Evolutionary conservation across 805 yeast genomes (phyloP).

Genomic region (Danielia oregonensis): DNA sequence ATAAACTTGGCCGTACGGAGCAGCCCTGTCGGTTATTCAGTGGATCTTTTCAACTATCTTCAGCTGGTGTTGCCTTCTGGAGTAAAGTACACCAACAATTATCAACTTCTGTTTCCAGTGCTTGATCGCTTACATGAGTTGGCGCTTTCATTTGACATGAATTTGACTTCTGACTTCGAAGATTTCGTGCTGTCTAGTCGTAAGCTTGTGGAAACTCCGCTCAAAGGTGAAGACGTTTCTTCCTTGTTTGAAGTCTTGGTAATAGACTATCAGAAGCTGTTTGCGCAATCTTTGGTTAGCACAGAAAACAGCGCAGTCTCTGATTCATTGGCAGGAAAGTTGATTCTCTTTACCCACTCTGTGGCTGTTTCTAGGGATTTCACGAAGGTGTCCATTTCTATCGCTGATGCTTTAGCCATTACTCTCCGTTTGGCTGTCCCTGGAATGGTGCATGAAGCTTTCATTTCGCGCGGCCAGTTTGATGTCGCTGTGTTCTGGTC

Average conservation of each 20-base stretch:
- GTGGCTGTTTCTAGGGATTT: slow-evolving; percentile 5
- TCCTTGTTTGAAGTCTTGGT: slow-evolving; percentile 40
- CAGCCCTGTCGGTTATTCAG: slow-evolving; percentile 18
- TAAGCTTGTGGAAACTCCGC: slow-evolving; percentile 34
- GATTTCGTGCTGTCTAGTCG: slow-evolving; percentile 35
- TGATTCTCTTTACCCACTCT: slow-evolving; percentile 14
- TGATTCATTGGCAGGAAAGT: slow-evolving; percentile 28
- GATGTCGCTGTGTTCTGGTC: slow-evolving; percentile 35
- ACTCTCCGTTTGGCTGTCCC: slow-evolving; percentile 33
- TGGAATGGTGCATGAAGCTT: slow-evolving; percentile 25
- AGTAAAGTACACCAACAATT: slow-evolving; percentile 16
- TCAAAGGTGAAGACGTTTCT: slow-evolving; percentile 19
- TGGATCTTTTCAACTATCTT: slow-evolving; percentile 21
- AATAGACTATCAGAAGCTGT: slow-evolving; percentile 38
- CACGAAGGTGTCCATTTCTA: slow-evolving; percentile 5
- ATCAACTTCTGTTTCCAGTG: slow-evolving; percentile 17
- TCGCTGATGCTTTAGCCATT: slow-evolving; percentile 17
- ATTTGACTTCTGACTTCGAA: slow-evolving; percentile 40
- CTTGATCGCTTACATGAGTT: slow-evolving; percentile 33
- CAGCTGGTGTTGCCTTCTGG: slow-evolving; percentile 11
- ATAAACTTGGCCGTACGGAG: slow-evolving; percentile 32
- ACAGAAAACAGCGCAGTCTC: slow-evolving; percentile 23
- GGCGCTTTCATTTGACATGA: slow-evolving; percentile 64
- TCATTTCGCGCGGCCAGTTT: slow-evolving; percentile 18
- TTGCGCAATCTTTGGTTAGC: slow-evolving; percentile 24